Conservation (phyloP, 495 filamentous ascomycete genomes). For the Oidiodendron maius region DNA sequence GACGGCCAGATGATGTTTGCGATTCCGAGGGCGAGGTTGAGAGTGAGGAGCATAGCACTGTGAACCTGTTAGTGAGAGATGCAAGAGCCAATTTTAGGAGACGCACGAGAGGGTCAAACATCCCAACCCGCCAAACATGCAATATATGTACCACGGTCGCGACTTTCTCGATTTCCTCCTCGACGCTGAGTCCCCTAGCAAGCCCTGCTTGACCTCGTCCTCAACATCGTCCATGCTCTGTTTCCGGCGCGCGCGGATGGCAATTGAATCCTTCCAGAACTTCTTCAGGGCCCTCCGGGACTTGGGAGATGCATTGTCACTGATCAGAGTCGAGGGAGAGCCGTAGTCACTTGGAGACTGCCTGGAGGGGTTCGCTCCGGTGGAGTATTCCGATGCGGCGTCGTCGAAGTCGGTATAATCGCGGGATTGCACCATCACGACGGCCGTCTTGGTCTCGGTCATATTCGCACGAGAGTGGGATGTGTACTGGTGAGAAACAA, state of each 20-base stretch:
- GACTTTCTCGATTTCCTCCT: slow-evolving; percentile 7
- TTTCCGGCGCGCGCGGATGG: slow-evolving; percentile 5
- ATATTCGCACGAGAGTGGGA: no score
- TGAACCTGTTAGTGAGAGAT: neutral
- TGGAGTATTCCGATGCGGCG: no score
- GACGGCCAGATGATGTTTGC: slow-evolving; percentile 50
- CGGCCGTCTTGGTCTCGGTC: no score
- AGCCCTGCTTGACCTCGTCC: neutral
- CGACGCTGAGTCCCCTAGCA: neutral
- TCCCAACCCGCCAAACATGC: slow-evolving; percentile 22
- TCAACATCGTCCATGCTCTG: neutral
- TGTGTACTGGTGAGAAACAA: no score
- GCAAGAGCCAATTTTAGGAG: neutral
- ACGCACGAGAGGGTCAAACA: slow-evolving; percentile 30
- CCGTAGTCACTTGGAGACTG: no score
- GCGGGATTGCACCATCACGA: neutral
- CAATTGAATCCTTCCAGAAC: slow-evolving; percentile 4
- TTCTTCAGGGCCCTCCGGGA: neutral
- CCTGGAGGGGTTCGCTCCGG: no score
- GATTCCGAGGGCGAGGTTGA: slow-evolving; percentile 45
- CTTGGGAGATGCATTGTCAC: no score
- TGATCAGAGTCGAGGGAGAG: no score
- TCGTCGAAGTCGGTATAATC: no score
- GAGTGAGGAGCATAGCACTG: slow-evolving; percentile 30
- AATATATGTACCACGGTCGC: slow-evolving; percentile 23